These are phyloP conservation scores for Parastagonospora nodorum DNA, from an alignment of 2,329 filamentous ascomycete species.

Conservation along the genomic window DNA sequence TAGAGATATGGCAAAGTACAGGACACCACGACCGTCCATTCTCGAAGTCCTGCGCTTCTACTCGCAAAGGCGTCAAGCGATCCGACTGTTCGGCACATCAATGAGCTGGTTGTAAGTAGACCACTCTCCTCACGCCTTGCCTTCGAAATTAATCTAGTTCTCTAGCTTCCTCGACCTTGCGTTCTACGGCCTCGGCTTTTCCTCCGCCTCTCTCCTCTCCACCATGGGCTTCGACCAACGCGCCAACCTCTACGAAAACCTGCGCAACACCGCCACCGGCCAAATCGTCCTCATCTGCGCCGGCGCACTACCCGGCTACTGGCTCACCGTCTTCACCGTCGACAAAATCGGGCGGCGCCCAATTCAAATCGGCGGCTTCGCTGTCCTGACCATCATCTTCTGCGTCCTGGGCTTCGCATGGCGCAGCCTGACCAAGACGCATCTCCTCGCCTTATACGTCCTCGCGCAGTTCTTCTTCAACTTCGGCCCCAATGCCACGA, in stretches of 20 bases:
- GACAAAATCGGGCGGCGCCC: conserved; percentile 78
- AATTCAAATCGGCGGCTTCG: conserved; percentile 67
- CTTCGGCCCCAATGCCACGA: conserved; percentile 58
- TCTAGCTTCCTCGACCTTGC: conserved; percentile 64
- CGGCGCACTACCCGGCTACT: conserved; percentile 81
- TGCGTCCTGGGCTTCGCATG: conserved; percentile 57
- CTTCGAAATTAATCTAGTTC: conserved; percentile 5
- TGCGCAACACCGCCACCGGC: conserved; percentile 76
- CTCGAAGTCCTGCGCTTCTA: conserved; percentile 74
- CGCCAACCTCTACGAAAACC: conserved; percentile 67
- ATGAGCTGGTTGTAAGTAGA: conserved; percentile 72
- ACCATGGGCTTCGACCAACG: conserved; percentile 74
- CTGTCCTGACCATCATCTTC: conserved; percentile 55
- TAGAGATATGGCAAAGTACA: conserved; percentile 42
- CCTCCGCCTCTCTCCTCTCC: conserved; percentile 73
- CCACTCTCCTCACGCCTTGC: background rate
- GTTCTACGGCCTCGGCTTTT: conserved; percentile 66
- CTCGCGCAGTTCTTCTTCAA: conserved; percentile 60
- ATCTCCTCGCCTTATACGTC: conserved; percentile 54
- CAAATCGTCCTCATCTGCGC: conserved; percentile 80
- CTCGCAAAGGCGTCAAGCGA: conserved; percentile 69
- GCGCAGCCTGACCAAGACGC: conserved; percentile 48
- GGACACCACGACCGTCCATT: conserved; percentile 35
- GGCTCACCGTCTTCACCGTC: conserved; percentile 75
- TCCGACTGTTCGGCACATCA: conserved; percentile 74